These are phyloP conservation scores for Ustilago hordei DNA, from an alignment of 1,284 basidiomycete species.

Conservation along the genomic window DNA sequence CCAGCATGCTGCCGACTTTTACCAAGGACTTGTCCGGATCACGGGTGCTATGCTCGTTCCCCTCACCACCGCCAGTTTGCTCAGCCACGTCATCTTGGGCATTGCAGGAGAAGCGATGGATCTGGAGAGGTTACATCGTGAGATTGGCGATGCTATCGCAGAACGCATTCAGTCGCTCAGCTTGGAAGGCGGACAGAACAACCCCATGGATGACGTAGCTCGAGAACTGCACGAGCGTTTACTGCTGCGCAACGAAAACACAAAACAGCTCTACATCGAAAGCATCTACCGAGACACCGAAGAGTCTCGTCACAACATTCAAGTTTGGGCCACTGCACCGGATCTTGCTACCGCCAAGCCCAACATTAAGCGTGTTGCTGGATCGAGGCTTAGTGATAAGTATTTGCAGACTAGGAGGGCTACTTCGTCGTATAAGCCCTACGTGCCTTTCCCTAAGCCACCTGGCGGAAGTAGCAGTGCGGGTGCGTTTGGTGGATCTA, in stretches of 20 bases:
- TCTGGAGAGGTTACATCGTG: constrained; percentile 91
- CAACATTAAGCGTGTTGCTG: constrained; percentile 77
- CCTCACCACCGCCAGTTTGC: constrained; percentile 91
- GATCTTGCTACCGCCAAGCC: constrained; percentile 82
- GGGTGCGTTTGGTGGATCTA: constrained; percentile 14
- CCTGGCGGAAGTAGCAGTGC: constrained; percentile 12
- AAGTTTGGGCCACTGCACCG: constrained; percentile 82
- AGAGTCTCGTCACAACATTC: constrained; percentile 89
- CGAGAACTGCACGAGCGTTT: constrained; percentile 90
- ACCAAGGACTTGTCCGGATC: constrained; percentile 72
- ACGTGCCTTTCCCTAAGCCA: constrained; percentile 52
- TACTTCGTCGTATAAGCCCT: constrained; percentile 55
- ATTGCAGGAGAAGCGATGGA: constrained; percentile 97
- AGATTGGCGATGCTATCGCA: constrained; percentile 92
- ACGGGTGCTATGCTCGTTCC: constrained; percentile 87
- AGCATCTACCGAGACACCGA: constrained; percentile 78
- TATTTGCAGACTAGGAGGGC: constrained; percentile 59
- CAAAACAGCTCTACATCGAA: constrained; percentile 94
- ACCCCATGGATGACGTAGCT: constrained; percentile 89
- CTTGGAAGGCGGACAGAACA: constrained; percentile 75
- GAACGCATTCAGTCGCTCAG: constrained; percentile 85
- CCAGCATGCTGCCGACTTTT: constrained; percentile 83
- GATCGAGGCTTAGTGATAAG: constrained; percentile 64
- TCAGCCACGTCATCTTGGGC: constrained; percentile 97
- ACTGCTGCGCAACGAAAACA: constrained; percentile 91